A percentile compares a stretch with the other conserved stretches of the same genome.
These are phyloP conservation scores for Eurotiales sp. DNA, from an alignment of 2,329 filamentous ascomycete species.

Conservation along the genomic window DNA sequence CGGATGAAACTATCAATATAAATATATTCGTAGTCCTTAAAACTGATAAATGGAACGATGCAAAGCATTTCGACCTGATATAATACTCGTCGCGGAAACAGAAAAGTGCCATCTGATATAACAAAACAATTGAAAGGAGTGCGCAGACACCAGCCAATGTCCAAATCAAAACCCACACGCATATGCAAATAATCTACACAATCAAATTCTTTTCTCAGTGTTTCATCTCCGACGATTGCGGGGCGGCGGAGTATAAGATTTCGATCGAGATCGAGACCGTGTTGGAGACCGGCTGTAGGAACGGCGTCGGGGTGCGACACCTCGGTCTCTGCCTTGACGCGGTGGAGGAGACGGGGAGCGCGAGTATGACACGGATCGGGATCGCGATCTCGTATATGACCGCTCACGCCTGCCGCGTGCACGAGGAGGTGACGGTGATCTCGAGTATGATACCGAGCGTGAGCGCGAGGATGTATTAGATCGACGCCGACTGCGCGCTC, in stretches of 20 bases:
- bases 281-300: conserved; percentile 42
- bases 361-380: conserved; percentile 36
- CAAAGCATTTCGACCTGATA: too few relatives aligned
- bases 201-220: neutral
- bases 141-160: too few relatives aligned
- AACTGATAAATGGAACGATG: too few relatives aligned
- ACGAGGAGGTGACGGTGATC: conserved; percentile 28
- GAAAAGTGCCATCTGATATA: too few relatives aligned
- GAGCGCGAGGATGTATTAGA: conserved; percentile 31
- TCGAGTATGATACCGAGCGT: conserved; percentile 37
- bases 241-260: conserved; percentile 11
- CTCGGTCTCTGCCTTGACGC: conserved; percentile 14
- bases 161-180: neutral
- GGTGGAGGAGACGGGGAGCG: conserved; percentile 29
- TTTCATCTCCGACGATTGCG: conserved; percentile 2
- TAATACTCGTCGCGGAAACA: too few relatives aligned
- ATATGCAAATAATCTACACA: conserved; percentile 4
- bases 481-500: conserved; percentile 25
- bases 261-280: conserved; percentile 16
- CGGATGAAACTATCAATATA: too few relatives aligned
- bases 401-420: conserved; percentile 16
- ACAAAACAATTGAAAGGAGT: too few relatives aligned
- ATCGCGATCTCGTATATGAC: conserved; percentile 34
- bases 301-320: conserved; percentile 18
- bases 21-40: too few relatives aligned